Evolutionary conservation across 805 yeast species (phyloP), one percentile per base, ranked within the genome.

Genomic region (Saccharomyces jurei): DNA sequence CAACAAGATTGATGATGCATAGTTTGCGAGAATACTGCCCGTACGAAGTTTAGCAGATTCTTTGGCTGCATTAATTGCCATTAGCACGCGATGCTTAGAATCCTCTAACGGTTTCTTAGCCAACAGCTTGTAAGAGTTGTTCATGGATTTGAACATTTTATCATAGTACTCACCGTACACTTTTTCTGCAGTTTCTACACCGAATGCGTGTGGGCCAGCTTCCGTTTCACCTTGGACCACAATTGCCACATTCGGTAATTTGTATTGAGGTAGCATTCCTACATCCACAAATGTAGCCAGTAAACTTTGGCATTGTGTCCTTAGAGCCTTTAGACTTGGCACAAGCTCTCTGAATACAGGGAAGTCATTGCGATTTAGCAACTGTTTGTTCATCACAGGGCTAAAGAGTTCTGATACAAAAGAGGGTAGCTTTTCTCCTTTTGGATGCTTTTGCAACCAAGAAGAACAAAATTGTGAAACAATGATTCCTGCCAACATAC

Each of bases 201-300:
- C 81, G 71, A 94, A 94, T 0, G 97, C 98, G 62, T 86, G 90
- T 1, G 96, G 89, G 1, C 97, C 97, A 1, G 97, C 96, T 56
- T 88, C 96, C 0, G 82, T 77, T 66, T 94, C 98, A 36, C 99
- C 99, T 69, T 90, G 92, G 3, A 92, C 97, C 9, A 91, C 83
- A 4, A 90, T 84, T 0, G 99, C 94, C 21, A 94, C 69, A 52
- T 83, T 87, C 0, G 97, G 97, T 4, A 89, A 68, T 65, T 84
- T 86, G 22, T 79, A 75, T 11, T 82, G 79, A 1, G 92, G 77
- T 22, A 92, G 69, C 68, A 85, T 86, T 4, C 92, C 97, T 31
- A 77, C 80, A 50, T 85, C 89, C 44, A 83, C 80, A 69, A 94
- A 88, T 1, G 89, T 82, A 53, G 85, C 83, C 58, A 90, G 80